A percentile compares a stretch with the other conserved stretches of the same genome.
Evolutionary conservation across 2,329 filamentous ascomycete species (phyloP).

Genomic region (Penicillium sp.): DNA sequence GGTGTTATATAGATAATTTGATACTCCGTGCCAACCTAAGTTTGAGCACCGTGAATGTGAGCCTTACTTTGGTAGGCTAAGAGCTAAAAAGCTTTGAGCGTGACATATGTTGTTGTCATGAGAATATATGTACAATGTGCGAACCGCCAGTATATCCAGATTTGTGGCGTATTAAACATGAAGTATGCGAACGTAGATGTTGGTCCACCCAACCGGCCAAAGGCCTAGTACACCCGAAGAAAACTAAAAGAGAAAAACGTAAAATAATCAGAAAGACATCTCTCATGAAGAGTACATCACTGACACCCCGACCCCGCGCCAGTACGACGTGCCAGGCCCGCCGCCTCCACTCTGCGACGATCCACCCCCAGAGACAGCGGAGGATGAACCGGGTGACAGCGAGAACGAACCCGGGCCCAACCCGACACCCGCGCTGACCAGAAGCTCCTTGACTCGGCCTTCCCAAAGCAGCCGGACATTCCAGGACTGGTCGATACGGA

Average conservation of each 20-base stretch:
- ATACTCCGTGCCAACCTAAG: constrained; percentile 13
- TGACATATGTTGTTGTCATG: constrained; percentile 25
- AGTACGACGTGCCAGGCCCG: constrained; percentile 32
- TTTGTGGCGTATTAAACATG: constrained; percentile 10
- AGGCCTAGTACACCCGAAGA: neutral
- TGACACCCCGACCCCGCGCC: constrained; percentile 42
- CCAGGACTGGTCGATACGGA: constrained; percentile 81
- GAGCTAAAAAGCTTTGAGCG: constrained; percentile 17
- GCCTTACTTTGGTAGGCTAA: constrained; percentile 8
- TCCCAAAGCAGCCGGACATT: constrained; percentile 88
- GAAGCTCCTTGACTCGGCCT: constrained; percentile 81
- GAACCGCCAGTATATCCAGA: constrained; percentile 11
- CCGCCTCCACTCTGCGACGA: constrained; percentile 28
- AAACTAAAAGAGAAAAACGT: neutral
- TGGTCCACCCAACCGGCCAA: neutral
- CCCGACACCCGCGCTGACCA: constrained; percentile 84
- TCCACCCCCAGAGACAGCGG: constrained; percentile 20
- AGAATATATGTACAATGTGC: constrained; percentile 27
- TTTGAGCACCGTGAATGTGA: constrained; percentile 6
- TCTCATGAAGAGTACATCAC: constrained; percentile 41
- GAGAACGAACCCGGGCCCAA: constrained; percentile 58
- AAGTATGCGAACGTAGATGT: neutral
- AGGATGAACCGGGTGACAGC: constrained; percentile 23
- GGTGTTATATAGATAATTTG: constrained; percentile 10
- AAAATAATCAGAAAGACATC: neutral